A percentile compares a stretch with the other conserved stretches of the same genome.
These are phyloP conservation scores for Hyphopichia khmerensis DNA, from an alignment of 1,139 yeast species.

Conservation along the genomic window DNA sequence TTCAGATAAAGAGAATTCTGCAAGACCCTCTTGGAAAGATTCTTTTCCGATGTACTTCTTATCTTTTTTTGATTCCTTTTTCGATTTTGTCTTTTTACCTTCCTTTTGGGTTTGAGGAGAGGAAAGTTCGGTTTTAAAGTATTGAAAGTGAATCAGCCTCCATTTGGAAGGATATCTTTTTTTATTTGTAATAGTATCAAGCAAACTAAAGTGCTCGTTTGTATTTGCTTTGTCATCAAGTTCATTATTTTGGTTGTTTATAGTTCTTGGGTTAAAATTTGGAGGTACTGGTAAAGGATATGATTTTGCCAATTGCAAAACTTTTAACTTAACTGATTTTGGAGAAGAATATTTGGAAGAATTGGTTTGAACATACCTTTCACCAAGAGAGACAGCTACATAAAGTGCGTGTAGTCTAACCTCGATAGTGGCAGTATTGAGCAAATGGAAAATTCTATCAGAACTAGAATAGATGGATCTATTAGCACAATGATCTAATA, in stretches of 20 bases:
- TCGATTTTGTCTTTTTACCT: slow-evolving; percentile 3
- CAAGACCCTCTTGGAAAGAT: slow-evolving; percentile 40
- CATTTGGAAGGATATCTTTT: slow-evolving; percentile 56
- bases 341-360: slow-evolving; percentile 45
- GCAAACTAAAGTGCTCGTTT: slow-evolving; percentile 52
- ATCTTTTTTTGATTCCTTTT: slow-evolving; percentile 8
- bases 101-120: neutral
- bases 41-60: slow-evolving; percentile 6
- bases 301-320: slow-evolving; percentile 52
- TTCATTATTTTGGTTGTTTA: slow-evolving; percentile 10
- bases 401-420: slow-evolving; percentile 63
- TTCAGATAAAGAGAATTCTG: slow-evolving; percentile 42
- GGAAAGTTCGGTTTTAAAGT: slow-evolving; percentile 33
- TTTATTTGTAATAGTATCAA: slow-evolving; percentile 50
- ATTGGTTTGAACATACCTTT: slow-evolving; percentile 49
- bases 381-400: slow-evolving; percentile 61
- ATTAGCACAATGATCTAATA: slow-evolving; percentile 71
- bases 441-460: slow-evolving; percentile 58
- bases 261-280: slow-evolving; percentile 31
- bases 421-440: slow-evolving; percentile 59
- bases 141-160: slow-evolving; percentile 56
- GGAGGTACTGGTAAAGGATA: slow-evolving; percentile 54
- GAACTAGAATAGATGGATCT: slow-evolving; percentile 67
- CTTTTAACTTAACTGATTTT: slow-evolving; percentile 40
- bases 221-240: slow-evolving; percentile 20